phyloP scores from a whole-genome alignment of 495 filamentous ascomycete genomes.

The Choiromyces venosus region DNA sequence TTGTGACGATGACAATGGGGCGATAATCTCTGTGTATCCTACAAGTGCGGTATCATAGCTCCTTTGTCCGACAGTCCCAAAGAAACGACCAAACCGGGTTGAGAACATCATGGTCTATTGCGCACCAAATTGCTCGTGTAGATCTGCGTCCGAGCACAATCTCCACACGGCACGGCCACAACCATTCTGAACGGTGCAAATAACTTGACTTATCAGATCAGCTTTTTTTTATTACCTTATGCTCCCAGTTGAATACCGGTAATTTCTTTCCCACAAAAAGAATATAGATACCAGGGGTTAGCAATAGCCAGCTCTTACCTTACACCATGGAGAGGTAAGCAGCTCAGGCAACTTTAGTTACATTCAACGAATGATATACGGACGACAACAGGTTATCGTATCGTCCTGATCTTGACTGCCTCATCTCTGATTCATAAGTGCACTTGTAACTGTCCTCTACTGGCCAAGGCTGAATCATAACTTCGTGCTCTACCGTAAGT shows the following conservation, averaged over 20 bases:
- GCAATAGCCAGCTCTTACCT: not conserved
- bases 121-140: slow-evolving; percentile 34
- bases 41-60: not conserved
- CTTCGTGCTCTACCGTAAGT: not conserved
- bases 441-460: not conserved
- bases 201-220: not conserved
- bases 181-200: not conserved
- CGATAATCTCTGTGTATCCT: not conserved
- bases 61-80: not conserved
- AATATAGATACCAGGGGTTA: not conserved
- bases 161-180: not conserved
- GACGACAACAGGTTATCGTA: not conserved
- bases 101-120: slow-evolving; percentile 12
- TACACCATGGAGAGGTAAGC: not conserved
- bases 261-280: not conserved
- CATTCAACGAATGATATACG: not conserved
- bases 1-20: not conserved
- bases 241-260: not conserved
- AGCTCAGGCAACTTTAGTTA: not conserved
- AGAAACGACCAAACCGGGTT: not conserved
- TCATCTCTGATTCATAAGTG: not conserved
- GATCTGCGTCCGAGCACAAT: slow-evolving; percentile 23
- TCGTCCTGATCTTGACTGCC: not conserved
- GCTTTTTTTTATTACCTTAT: not conserved
- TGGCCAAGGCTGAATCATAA: not conserved